Percentiles rank a stretch among this genome's conserved stretches.
These are phyloP conservation scores for Asterionellopsis glacialis DNA, from an alignment of 108 stramenopile genomes.

Conservation along the genomic window DNA sequence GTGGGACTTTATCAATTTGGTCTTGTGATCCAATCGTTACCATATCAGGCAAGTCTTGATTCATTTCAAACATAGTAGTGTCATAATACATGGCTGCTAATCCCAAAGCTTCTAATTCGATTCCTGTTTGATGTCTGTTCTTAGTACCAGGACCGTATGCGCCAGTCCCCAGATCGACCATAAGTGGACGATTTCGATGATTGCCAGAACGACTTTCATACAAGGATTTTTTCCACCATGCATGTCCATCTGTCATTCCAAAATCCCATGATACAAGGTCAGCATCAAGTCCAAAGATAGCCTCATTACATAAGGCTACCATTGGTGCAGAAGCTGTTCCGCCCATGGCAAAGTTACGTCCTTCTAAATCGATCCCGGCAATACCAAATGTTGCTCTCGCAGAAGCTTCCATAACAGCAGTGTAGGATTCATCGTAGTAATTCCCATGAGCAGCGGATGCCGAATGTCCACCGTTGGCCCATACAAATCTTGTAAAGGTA, in stretches of 20 bases:
- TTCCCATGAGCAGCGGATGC: conserved; percentile 82
- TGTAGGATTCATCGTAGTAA: conserved; percentile 60
- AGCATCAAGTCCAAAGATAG: conserved; percentile 58
- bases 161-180: conserved; percentile 11
- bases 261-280: conserved; percentile 50
- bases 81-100: not conserved
- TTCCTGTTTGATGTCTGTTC: not conserved
- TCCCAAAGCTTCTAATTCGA: not conserved
- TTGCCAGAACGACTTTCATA: conserved; percentile 23
- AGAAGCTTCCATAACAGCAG: conserved; percentile 50
- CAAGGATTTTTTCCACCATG: conserved; percentile 1
- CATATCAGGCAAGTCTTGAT: no score
- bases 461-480: conserved; percentile 76
- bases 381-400: conserved; percentile 40
- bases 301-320: conserved; percentile 51
- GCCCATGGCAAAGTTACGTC: conserved; percentile 72
- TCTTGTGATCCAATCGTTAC: not conserved
- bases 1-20: conserved; percentile 26
- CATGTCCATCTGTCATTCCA: conserved; percentile 44
- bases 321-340: conserved; percentile 46
- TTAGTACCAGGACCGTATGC: no score
- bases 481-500: conserved; percentile 39
- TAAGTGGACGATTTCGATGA: conserved; percentile 25
- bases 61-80: no score
- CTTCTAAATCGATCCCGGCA: conserved; percentile 59